These are phyloP conservation scores for Colletotrichum magnum DNA, from an alignment of 2,329 filamentous ascomycete genomes.

Conservation along the genomic window DNA sequence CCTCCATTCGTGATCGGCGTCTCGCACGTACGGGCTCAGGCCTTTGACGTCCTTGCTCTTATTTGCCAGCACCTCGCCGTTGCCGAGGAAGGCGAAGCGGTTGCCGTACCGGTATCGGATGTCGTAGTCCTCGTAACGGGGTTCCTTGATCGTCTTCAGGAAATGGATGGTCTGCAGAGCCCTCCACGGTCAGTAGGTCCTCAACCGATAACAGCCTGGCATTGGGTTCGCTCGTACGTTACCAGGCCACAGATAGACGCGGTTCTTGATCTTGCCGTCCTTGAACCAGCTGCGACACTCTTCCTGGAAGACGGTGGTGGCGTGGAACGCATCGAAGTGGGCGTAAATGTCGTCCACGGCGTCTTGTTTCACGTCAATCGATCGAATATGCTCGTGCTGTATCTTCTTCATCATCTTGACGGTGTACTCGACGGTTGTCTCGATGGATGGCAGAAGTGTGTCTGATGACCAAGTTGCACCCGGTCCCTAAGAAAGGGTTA, in stretches of 20 bases:
- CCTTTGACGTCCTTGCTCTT: conserved; percentile 54
- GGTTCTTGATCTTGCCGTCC: conserved; percentile 50
- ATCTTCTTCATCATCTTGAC: too few relatives aligned
- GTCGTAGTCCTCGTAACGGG: conserved; percentile 51
- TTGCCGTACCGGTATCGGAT: conserved; percentile 53
- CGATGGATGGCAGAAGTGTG: too few relatives aligned
- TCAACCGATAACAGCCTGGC: too few relatives aligned
- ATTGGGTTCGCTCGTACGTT: too few relatives aligned
- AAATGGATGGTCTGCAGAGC: conserved; percentile 50
- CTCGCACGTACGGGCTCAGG: conserved; percentile 60
- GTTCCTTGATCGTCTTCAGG: conserved; percentile 53
- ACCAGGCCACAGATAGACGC: conserved; percentile 43
- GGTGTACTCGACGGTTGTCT: too few relatives aligned
- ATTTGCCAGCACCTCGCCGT: conserved; percentile 61
- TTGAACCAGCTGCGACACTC: conserved; percentile 54
- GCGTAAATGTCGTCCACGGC: conserved; percentile 51
- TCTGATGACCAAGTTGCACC: too few relatives aligned
- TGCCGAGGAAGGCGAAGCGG: conserved; percentile 54
- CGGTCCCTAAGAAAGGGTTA: too few relatives aligned
- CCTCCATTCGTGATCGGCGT: conserved; percentile 59
- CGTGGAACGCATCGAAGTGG: conserved; percentile 51
- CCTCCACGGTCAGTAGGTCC: conserved; percentile 43
- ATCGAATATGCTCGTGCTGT: conserved; percentile 49
- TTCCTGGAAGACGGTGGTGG: conserved; percentile 51
- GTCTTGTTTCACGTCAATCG: conserved; percentile 52